Evolutionary conservation across 2,329 filamentous ascomycete species (phyloP).

Genomic region (Leptoxyphium fumago): DNA sequence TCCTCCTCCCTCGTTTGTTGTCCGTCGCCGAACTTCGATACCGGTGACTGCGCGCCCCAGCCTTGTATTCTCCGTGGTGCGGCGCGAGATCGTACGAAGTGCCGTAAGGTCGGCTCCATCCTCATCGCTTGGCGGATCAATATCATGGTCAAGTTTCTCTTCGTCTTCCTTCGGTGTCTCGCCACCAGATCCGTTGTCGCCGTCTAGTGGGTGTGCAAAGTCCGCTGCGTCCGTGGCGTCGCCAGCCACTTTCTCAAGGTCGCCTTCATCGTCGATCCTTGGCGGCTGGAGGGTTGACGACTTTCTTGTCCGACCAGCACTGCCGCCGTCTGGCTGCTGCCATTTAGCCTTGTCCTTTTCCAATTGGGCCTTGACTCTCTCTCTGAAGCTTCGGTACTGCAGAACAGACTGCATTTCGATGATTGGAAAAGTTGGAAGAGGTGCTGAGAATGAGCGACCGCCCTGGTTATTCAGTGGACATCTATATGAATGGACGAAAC

Average conservation of each 20-base stretch:
- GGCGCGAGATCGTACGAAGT: constrained; percentile 13
- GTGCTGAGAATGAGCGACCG: no score
- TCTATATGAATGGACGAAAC: no score
- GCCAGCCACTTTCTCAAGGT: constrained; percentile 7
- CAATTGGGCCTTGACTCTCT: constrained; percentile 11
- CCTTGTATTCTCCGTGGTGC: constrained; percentile 18
- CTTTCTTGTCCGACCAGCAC: neutral
- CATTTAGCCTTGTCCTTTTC: constrained; percentile 10
- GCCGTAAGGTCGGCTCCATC: constrained; percentile 10
- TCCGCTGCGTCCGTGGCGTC: constrained; percentile 1
- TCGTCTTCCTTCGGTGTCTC: constrained; percentile 5
- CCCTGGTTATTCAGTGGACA: no score
- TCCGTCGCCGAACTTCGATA: constrained; percentile 21
- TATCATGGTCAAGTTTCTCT: constrained; percentile 6
- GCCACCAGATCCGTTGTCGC: constrained; percentile 1
- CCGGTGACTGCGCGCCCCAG: constrained; percentile 22
- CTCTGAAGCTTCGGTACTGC: constrained; percentile 13
- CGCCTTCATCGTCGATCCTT: constrained; percentile 9
- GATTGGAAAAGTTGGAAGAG: neutral
- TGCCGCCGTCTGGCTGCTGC: constrained; percentile 1
- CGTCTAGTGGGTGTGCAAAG: constrained; percentile 1
- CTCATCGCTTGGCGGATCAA: constrained; percentile 12
- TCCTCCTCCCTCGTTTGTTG: constrained; percentile 21
- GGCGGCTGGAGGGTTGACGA: constrained; percentile 2
- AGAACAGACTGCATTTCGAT: constrained; percentile 7